Evolutionary conservation across 495 filamentous ascomycete species (phyloP).

Genomic region (Trichoderma parareesei): DNA sequence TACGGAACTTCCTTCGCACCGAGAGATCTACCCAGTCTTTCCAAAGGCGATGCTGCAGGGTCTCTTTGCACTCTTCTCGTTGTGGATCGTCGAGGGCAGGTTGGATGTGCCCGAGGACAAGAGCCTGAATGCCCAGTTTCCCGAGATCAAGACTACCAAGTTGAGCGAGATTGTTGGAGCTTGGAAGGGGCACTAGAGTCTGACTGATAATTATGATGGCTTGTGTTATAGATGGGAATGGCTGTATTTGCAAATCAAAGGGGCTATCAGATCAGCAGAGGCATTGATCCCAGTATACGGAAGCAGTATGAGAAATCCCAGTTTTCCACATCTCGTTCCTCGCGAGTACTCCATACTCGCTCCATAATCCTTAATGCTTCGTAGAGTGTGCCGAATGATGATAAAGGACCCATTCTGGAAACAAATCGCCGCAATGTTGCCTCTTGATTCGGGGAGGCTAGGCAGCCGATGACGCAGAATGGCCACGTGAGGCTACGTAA

Average conservation of each 20-base stretch:
- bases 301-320: slow-evolving; percentile 36
- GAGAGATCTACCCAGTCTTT: slow-evolving; percentile 22
- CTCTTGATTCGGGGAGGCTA: slow-evolving; percentile 37
- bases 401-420: slow-evolving; percentile 29
- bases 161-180: slow-evolving; percentile 26
- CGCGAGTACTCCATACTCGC: slow-evolving; percentile 36
- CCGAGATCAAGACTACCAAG: slow-evolving; percentile 27
- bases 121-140: slow-evolving; percentile 30
- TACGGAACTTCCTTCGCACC: slow-evolving; percentile 37
- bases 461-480: slow-evolving; percentile 43
- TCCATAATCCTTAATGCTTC: slow-evolving; percentile 46
- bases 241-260: not conserved
- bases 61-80: slow-evolving; percentile 25
- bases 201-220: no score
- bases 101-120: slow-evolving; percentile 22
- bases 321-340: slow-evolving; percentile 20
- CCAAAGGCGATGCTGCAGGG: slow-evolving; percentile 29
- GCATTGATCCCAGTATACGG: slow-evolving; percentile 24
- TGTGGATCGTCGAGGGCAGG: slow-evolving; percentile 21
- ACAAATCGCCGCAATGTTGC: slow-evolving; percentile 31
- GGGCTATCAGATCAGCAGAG: slow-evolving; percentile 29
- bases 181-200: slow-evolving; percentile 16
- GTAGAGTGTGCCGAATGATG: slow-evolving; percentile 35
- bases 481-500: slow-evolving; percentile 44
- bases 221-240: not conserved